These are phyloP conservation scores for Lanmaoa rubissima DNA, from an alignment of 768 basidiomycete genomes.

Conservation along the genomic window DNA sequence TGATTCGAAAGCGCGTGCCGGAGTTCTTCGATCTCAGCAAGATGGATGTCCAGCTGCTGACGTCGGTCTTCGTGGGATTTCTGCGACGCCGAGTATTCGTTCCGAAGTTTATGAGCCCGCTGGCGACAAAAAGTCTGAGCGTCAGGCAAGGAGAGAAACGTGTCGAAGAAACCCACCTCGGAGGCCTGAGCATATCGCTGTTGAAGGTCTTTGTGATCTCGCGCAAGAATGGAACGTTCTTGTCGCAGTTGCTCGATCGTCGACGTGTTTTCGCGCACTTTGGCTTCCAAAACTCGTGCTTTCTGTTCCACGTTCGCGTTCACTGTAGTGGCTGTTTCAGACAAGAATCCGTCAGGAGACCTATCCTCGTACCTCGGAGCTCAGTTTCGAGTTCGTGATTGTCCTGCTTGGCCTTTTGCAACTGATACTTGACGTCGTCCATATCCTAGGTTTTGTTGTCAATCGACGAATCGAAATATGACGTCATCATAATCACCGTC, in stretches of 20 bases:
- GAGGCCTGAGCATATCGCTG: slow-evolving; percentile 61
- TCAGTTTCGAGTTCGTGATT: slow-evolving; percentile 73
- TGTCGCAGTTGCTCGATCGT: slow-evolving; percentile 74
- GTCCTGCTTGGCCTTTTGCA: slow-evolving; percentile 69
- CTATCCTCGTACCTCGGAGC: slow-evolving; percentile 54
- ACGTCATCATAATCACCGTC: slow-evolving; percentile 42
- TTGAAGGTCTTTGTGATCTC: slow-evolving; percentile 74
- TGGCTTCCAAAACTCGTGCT: slow-evolving; percentile 62
- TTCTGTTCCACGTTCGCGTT: slow-evolving; percentile 73
- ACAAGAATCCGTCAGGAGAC: neutral
- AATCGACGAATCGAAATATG: neutral
- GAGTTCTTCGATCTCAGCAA: slow-evolving; percentile 76
- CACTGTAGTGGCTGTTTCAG: slow-evolving; percentile 34
- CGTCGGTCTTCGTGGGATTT: slow-evolving; percentile 69
- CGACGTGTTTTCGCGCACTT: slow-evolving; percentile 65
- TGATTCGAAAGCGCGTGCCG: slow-evolving; percentile 61
- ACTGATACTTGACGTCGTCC: slow-evolving; percentile 68
- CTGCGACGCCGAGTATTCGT: slow-evolving; percentile 59
- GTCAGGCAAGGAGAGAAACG: neutral
- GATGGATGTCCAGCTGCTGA: slow-evolving; percentile 69
- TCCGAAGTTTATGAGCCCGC: slow-evolving; percentile 61
- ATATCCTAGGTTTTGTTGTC: slow-evolving; percentile 57
- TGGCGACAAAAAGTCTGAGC: slow-evolving; percentile 22
- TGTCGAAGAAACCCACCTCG: slow-evolving; percentile 46
- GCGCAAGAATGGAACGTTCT: slow-evolving; percentile 67